Conservation (phyloP, 495 filamentous ascomycete species). For the Lichenothelia convexa region DNA sequence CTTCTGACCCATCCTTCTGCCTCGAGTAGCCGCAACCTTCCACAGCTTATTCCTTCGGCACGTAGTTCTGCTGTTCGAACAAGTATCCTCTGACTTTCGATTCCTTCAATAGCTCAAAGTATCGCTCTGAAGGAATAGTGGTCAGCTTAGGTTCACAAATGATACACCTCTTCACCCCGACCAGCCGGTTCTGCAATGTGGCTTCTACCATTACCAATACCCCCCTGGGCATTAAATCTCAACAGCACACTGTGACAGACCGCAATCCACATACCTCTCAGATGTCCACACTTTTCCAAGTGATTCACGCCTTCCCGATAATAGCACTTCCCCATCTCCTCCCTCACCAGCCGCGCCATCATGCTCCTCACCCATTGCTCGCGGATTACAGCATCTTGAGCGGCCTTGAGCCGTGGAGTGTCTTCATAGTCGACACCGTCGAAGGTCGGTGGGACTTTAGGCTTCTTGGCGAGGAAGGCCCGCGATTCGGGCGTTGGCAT, state of each 20-base stretch:
- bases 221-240: not conserved
- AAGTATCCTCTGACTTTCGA: slow-evolving; percentile 74
- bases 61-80: slow-evolving; percentile 82
- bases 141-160: not conserved
- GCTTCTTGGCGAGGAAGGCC: slow-evolving; percentile 89
- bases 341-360: slow-evolving; percentile 86
- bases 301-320: slow-evolving; percentile 88
- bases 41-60: slow-evolving; percentile 29
- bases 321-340: slow-evolving; percentile 95
- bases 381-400: slow-evolving; percentile 81
- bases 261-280: slow-evolving; percentile 63
- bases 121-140: slow-evolving; percentile 45
- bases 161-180: not conserved
- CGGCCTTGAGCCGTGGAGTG: slow-evolving; percentile 71
- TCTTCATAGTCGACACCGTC: slow-evolving; percentile 95
- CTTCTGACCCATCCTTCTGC: too few species aligned
- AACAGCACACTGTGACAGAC: not conserved
- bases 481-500: slow-evolving; percentile 89
- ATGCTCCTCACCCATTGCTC: slow-evolving; percentile 97
- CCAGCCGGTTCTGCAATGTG: too few species aligned
- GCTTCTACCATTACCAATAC: too few species aligned
- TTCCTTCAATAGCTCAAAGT: slow-evolving; percentile 75
- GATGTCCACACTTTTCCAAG: slow-evolving; percentile 80
- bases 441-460: slow-evolving; percentile 81
- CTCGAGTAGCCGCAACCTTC: too few species aligned